These are phyloP conservation scores for Cytospora piceae DNA, from an alignment of 2,329 filamentous ascomycete species.

Conservation along the genomic window DNA sequence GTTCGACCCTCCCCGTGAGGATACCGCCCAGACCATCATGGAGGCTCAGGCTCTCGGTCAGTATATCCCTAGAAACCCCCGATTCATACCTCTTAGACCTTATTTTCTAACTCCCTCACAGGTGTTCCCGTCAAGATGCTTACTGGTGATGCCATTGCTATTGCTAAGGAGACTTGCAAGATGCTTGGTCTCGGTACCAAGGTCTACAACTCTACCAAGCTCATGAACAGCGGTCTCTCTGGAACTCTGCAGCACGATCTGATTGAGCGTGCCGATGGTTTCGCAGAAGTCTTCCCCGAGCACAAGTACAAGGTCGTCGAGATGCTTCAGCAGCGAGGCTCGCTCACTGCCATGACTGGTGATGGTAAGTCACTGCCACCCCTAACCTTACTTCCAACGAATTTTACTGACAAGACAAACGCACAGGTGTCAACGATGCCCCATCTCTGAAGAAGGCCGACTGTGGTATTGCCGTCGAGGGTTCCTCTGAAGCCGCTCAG, in stretches of 20 bases:
- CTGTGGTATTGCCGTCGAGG: conserved; percentile 74
- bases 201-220: conserved; percentile 78
- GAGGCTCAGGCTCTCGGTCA: conserved; percentile 53
- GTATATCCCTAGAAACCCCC: not conserved
- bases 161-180: conserved; percentile 81
- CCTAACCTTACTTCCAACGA: no score
- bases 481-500: conserved; percentile 72
- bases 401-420: not conserved
- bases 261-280: conserved; percentile 73
- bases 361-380: conserved; percentile 46
- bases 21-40: conserved; percentile 77
- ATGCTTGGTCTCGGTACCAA: conserved; percentile 79
- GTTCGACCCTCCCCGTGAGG: conserved; percentile 80
- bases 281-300: conserved; percentile 75
- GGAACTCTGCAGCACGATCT: conserved; percentile 76
- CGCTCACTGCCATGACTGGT: conserved; percentile 76
- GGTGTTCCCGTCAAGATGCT: conserved; percentile 79
- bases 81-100: not conserved
- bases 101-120: not conserved
- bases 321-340: conserved; percentile 71
- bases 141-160: conserved; percentile 79
- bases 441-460: conserved; percentile 75
- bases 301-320: conserved; percentile 78
- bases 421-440: conserved; percentile 66
- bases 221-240: conserved; percentile 74